phyloP scores from a whole-genome alignment of 164 flowering plant species.

The Umbilicus rupestris region DNA sequence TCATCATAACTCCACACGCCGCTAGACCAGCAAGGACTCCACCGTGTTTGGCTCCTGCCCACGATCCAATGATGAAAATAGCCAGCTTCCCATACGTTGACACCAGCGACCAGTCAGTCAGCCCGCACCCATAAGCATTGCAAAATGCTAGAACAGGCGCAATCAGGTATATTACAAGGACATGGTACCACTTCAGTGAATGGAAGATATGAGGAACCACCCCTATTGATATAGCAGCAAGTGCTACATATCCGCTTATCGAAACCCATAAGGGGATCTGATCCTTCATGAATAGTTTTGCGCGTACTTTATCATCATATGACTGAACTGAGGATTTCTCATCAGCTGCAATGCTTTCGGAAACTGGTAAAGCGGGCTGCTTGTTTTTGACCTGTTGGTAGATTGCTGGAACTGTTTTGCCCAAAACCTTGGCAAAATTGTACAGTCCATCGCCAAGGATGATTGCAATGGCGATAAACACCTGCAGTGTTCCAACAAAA shows the following conservation, averaged over 20 bases:
- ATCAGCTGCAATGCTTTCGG: background rate
- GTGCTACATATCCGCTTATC: background rate
- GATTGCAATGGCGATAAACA: constrained; percentile 8
- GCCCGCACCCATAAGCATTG: constrained; percentile 4
- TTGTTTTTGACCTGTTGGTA: background rate
- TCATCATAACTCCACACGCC: constrained; percentile 6
- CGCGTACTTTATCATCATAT: background rate
- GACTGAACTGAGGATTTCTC: background rate
- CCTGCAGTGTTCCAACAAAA: background rate
- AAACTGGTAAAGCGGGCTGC: background rate
- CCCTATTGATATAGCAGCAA: background rate
- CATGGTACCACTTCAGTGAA: constrained; percentile 5
- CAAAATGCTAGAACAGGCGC: constrained; percentile 6
- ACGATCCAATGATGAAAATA: background rate
- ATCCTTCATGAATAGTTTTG: constrained; percentile 1
- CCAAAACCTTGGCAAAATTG: constrained; percentile 4
- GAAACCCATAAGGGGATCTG: background rate
- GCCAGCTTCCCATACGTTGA: constrained; percentile 4
- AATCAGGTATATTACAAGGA: background rate
- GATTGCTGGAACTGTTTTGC: constrained; percentile 1
- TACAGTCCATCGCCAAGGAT: constrained; percentile 8
- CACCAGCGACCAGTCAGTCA: constrained; percentile 5
- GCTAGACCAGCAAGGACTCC: constrained; percentile 7
- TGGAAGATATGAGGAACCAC: constrained; percentile 6
- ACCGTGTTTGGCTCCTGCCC: background rate